Conservation (phyloP, 768 basidiomycete genomes). For the Tylopilus cervinicoccineus region DNA sequence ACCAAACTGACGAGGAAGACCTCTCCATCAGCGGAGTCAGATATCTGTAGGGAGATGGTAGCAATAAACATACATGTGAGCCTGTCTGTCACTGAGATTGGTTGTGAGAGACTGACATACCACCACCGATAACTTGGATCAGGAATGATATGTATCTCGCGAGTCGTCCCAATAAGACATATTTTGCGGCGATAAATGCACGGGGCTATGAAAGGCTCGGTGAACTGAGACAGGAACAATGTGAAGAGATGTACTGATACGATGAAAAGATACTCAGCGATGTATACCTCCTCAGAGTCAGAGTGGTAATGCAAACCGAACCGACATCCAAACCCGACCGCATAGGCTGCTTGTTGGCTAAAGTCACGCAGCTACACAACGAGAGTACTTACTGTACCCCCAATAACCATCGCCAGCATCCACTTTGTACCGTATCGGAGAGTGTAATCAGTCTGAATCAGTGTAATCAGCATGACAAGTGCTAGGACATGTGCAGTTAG, state of each 20-base stretch:
- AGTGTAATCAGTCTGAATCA: slow-evolving; percentile 42
- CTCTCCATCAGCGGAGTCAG: slow-evolving; percentile 42
- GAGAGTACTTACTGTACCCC: slow-evolving; percentile 46
- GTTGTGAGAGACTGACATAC: slow-evolving; percentile 1
- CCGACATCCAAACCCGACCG: slow-evolving; percentile 51
- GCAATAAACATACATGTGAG: slow-evolving; percentile 32
- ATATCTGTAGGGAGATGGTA: not conserved
- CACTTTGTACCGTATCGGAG: slow-evolving; percentile 47
- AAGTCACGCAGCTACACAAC: not conserved
- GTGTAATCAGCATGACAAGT: slow-evolving; percentile 36
- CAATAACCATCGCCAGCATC: slow-evolving; percentile 61
- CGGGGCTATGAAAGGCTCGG: slow-evolving; percentile 46
- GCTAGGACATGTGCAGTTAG: slow-evolving; percentile 11
- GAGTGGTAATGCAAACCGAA: slow-evolving; percentile 53
- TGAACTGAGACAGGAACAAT: slow-evolving; percentile 9
- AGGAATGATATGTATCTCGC: slow-evolving; percentile 54
- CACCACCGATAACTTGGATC: slow-evolving; percentile 45
- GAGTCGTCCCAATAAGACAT: slow-evolving; percentile 61
- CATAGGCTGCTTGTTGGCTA: slow-evolving; percentile 41
- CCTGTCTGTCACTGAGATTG: slow-evolving; percentile 25
- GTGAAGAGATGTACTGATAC: slow-evolving; percentile 40
- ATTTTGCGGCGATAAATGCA: slow-evolving; percentile 69
- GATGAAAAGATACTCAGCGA: slow-evolving; percentile 55
- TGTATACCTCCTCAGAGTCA: slow-evolving; percentile 50
- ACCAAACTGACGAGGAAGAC: slow-evolving; percentile 56